Conservation (phyloP, 352 stramenopile species). For the Globisporangium paddicum region DNA sequence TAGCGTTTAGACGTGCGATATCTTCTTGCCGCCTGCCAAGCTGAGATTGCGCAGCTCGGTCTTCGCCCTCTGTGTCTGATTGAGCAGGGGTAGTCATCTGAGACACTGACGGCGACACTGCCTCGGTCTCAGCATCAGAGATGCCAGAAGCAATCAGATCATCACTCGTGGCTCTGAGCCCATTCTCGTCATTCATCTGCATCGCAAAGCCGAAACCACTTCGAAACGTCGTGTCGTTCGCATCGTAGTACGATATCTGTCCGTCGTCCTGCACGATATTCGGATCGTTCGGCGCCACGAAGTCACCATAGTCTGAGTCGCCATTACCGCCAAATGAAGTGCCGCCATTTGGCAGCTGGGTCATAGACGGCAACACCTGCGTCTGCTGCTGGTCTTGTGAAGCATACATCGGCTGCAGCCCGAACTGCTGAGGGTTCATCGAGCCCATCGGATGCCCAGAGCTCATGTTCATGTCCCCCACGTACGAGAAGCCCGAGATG, state of each 20-base stretch:
- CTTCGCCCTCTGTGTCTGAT: conserved; percentile 59
- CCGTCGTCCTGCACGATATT: conserved; percentile 31
- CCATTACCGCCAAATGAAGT: conserved; percentile 2
- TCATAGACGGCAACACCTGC: conserved; percentile 13
- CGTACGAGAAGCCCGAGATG: conserved; percentile 6
- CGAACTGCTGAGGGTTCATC: conserved; percentile 8
- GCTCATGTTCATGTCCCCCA: background rate
- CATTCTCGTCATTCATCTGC: conserved; percentile 14
- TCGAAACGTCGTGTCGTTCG: conserved; percentile 60
- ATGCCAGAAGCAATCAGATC: conserved; percentile 14
- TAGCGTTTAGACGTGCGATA: conserved; percentile 24
- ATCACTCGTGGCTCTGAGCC: background rate
- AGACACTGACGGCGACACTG: conserved; percentile 50
- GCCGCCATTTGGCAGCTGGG: conserved; percentile 4
- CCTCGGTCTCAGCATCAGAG: conserved; percentile 59
- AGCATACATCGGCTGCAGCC: conserved; percentile 1
- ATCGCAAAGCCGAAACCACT: conserved; percentile 46
- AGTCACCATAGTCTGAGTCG: conserved; percentile 17
- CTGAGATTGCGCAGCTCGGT: conserved; percentile 20
- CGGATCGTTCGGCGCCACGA: conserved; percentile 58
- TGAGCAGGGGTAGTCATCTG: conserved; percentile 63
- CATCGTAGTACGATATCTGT: conserved; percentile 62
- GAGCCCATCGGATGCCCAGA: conserved; percentile 6
- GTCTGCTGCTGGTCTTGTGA: conserved; percentile 12
- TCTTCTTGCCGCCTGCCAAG: conserved; percentile 21